A percentile compares a stretch with the other conserved stretches of the same genome.
Evolutionary conservation across 2,329 filamentous ascomycete genomes (phyloP).

Genomic region (Chalaropsis ovoidea): DNA sequence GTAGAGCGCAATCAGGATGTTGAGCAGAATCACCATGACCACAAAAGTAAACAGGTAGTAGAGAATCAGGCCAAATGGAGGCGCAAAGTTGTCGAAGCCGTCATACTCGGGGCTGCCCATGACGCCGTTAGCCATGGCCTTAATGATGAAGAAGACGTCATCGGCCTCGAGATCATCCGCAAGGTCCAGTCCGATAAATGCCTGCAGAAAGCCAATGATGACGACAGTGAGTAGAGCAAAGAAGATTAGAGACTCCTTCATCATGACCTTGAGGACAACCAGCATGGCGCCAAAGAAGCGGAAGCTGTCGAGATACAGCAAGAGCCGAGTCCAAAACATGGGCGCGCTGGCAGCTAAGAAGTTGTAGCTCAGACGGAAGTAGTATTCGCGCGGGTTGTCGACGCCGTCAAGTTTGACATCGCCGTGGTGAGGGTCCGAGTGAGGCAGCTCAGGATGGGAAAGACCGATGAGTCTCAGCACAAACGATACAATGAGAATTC

Average conservation of each 20-base stretch:
- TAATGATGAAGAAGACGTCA: slow-evolving; percentile 63
- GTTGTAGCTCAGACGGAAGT: slow-evolving; percentile 81
- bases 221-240: slow-evolving; percentile 83
- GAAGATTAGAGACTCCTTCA: slow-evolving; percentile 91
- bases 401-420: background rate
- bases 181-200: slow-evolving; percentile 83
- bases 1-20: slow-evolving; percentile 93
- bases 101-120: slow-evolving; percentile 86
- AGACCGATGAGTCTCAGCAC: slow-evolving; percentile 69
- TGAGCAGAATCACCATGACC: slow-evolving; percentile 84
- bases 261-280: slow-evolving; percentile 90
- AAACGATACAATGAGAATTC: slow-evolving; percentile 67
- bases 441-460: slow-evolving; percentile 40
- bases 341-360: slow-evolving; percentile 87
- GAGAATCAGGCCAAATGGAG: slow-evolving; percentile 84
- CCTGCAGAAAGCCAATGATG: slow-evolving; percentile 79
- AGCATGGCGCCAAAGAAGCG: slow-evolving; percentile 98
- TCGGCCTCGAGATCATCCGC: slow-evolving; percentile 60
- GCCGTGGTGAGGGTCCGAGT: slow-evolving; percentile 29
- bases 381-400: slow-evolving; percentile 41
- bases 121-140: slow-evolving; percentile 78
- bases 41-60: slow-evolving; percentile 98
- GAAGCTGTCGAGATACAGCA: slow-evolving; percentile 87
- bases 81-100: slow-evolving; percentile 81
- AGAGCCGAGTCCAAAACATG: slow-evolving; percentile 89